A percentile compares a stretch with the other conserved stretches of the same genome.
phyloP scores from a whole-genome alignment of 1,139 yeast species.

The Suhomyces panamericanus region DNA sequence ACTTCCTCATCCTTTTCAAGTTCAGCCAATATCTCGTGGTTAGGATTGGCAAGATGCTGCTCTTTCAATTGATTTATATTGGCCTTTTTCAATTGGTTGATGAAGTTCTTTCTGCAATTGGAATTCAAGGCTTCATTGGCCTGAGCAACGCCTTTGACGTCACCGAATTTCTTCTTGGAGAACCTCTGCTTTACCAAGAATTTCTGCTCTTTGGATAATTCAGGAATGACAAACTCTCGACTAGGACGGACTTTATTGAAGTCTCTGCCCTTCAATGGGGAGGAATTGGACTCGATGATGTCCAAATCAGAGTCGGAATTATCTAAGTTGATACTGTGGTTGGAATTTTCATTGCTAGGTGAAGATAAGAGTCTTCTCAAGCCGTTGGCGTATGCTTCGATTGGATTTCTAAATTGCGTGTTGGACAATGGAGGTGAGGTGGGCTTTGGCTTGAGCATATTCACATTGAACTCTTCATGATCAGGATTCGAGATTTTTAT shows the following conservation, averaged over 20 bases:
- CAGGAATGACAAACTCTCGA: conserved; percentile 25
- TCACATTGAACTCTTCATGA: conserved; percentile 21
- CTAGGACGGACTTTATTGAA: conserved; percentile 23
- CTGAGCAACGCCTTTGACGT: conserved; percentile 2
- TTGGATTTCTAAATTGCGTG: conserved; percentile 27
- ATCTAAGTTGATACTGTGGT: conserved; percentile 25
- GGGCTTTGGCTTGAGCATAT: conserved; percentile 15
- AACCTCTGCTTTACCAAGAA: conserved; percentile 39
- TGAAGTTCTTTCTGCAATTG: conserved; percentile 9
- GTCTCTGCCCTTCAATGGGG: conserved; percentile 10
- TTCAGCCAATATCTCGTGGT: conserved; percentile 33
- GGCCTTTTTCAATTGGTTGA: conserved; percentile 30
- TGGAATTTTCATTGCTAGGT: conserved; percentile 18
- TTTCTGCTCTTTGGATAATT: conserved; percentile 38
- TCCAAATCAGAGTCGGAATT: conserved; percentile 23
- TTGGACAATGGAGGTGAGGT: neutral
- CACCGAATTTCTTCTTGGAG: conserved; percentile 22
- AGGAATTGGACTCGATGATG: conserved; percentile 10
- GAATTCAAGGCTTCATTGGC: conserved; percentile 5
- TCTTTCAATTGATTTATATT: conserved; percentile 39
- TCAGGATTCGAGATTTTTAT: conserved; percentile 13
- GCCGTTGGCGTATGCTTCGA: conserved; percentile 38
- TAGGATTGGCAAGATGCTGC: conserved; percentile 28
- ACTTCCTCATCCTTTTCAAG: conserved; percentile 44
- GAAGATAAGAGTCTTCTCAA: conserved; percentile 30